Evolutionary conservation across 257 asterid genomes (phyloP).

Genomic region (Solanum habrochaites): DNA sequence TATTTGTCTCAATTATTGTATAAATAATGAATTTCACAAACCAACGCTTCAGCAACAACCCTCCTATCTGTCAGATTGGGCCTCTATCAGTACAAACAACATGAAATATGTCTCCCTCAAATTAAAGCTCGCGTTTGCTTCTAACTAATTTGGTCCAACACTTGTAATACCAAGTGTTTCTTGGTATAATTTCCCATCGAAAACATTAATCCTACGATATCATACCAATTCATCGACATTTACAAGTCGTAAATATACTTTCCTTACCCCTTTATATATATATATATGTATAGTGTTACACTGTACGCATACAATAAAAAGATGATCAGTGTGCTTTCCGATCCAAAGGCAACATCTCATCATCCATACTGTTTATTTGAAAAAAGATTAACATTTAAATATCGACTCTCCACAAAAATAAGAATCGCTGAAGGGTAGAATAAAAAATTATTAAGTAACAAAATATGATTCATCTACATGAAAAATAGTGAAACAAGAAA

Average conservation of each 20-base stretch:
- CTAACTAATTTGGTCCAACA: background rate
- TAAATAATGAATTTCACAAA: background rate
- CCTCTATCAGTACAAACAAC: background rate
- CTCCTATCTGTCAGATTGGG: background rate
- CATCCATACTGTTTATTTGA: background rate
- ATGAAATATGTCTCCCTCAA: background rate
- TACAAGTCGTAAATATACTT: background rate
- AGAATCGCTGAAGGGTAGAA: background rate
- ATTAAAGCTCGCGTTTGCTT: background rate
- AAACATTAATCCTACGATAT: background rate
- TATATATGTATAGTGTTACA: too few species aligned
- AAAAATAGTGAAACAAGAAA: background rate
- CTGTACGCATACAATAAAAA: background rate
- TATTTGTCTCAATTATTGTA: background rate
- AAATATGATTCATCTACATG: background rate
- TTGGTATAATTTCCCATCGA: background rate
- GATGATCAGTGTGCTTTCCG: background rate
- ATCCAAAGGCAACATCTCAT: background rate
- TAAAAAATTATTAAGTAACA: background rate
- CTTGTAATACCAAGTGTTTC: too few species aligned
- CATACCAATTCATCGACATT: background rate
- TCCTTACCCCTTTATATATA: background rate
- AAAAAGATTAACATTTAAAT: background rate
- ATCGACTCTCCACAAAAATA: background rate
- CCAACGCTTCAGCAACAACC: background rate